Evolutionary conservation across 148 eudicot species (phyloP).

Genomic region (Nepenthes gracilis): DNA sequence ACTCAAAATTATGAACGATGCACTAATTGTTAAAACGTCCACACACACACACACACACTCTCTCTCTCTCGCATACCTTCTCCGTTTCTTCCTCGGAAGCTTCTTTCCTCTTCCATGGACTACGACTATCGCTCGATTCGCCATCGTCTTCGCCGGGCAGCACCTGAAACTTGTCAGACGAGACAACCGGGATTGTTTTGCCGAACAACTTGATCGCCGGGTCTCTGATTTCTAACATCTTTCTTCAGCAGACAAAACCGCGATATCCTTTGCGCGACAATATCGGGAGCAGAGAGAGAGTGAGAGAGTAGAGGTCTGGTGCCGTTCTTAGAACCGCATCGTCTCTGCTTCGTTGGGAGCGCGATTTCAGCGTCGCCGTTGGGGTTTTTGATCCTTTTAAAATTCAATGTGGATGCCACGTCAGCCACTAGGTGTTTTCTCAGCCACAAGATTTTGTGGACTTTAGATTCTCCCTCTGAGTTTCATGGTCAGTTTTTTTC

Average conservation of each 20-base stretch:
- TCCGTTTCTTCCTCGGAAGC: too few species aligned
- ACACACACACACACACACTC: neutral
- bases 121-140: constrained; percentile 1
- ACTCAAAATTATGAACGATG: too few species aligned
- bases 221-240: constrained; percentile 33
- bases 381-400: constrained; percentile 47
- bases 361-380: constrained; percentile 29
- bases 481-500: neutral
- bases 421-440: constrained; percentile 32
- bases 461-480: constrained; percentile 1
- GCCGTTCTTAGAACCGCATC: neutral
- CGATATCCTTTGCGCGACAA: neutral
- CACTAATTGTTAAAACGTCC: neutral
- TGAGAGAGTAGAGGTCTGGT: neutral
- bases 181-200: constrained; percentile 32
- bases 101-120: neutral
- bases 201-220: constrained; percentile 81
- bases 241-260: neutral
- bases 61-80: too few species aligned
- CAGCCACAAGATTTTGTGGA: constrained; percentile 66
- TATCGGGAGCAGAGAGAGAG: neutral
- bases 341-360: neutral
- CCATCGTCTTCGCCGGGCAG: constrained; percentile 12
- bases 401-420: constrained; percentile 45
- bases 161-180: constrained; percentile 13